Base-by-base conservation (phyloP, 192 early-diverging fungal genomes). In the Chytriomyces hyalinus region DNA sequence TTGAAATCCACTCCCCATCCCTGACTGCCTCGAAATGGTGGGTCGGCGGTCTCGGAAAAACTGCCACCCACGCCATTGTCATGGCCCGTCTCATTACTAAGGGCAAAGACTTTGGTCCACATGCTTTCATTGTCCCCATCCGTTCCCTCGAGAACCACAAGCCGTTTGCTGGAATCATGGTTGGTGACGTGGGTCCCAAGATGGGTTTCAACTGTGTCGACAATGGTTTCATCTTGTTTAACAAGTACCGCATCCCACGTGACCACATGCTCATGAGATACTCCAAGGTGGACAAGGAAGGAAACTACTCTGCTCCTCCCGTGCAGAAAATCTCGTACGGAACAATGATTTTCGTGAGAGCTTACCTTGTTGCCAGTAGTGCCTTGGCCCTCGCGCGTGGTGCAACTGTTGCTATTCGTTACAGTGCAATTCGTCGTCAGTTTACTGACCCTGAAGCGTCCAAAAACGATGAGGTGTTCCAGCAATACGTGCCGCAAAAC, bases 361-460 rank as follows among this genome's bases (percentile, higher is more conserved):
- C 92, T 10, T 88, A 89, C 48, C 91, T 96, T 59, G 92, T 95
- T 3, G 76, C 67, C 6, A 59, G 64, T 49, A 50, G 26, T 63
- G 72, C 72, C 9, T 20, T 73, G 44, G 84, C 86, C 59, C 85
- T 79, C 64, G 88, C 85, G 13, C 81, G 86, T 48, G 83, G 82
- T 62, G 81, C 84, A 91, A 94, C 94, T 36, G 94, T 97, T 73
- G 95, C 95, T 22, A 90, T 92, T 26, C 93, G 95, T 67, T 97
- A 97, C 72, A 94, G 93, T 73, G 93, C 93, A 65, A 91, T 97
- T 61, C 92, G 96, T 78, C 91, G 96, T 51, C 96, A 97, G 83
- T 97, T 97, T 76, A 84, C 89, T 20, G 81, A 85, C 47, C 81
- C 88, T 6, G 87, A 86, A 24, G 84, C 90, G 51, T 82, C 85